Base-by-base conservation (phyloP, 768 basidiomycete genomes). In the Agrocybe pediades region DNA sequence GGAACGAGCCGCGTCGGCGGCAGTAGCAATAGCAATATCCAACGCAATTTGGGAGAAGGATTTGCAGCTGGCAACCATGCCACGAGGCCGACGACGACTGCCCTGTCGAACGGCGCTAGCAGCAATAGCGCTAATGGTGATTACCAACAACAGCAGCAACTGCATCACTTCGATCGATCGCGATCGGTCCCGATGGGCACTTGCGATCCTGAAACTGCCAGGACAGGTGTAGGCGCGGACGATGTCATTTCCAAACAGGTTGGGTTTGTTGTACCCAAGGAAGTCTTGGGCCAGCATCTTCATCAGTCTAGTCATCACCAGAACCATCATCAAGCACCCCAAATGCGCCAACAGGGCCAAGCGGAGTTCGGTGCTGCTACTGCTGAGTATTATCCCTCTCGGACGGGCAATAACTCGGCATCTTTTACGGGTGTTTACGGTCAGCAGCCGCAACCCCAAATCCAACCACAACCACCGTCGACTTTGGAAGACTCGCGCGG, bases 121-220 rank as follows among this genome's bases (percentile, higher is more conserved):
- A 46, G 36, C 40, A 41, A n/a, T n/a, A n/a, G n/a, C n/a, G n/a
- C n/a, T 39, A 39, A n/a, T 24, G 11, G 1, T 40, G 30, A 21
- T 29, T 24, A 27, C 25, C 11, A 17, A 30, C 50, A 25, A 46
- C 24, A 20, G 6, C 16, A 17, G 13, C 5, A 16, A 26, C 0
- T 30, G 26, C 26, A 5, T 17, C 26, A 15, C 9, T 36, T 6
- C 25, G 47, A 50, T 36, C 51, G 52, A 53, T 46, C 42, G 42
- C 56, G 47, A 36, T 50, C 51, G 47, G 52, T 40, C 40, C 25
- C 47, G 26, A 36, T 24, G 47, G 33, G 41, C 21, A 21, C 29
- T 43, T 49, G 29, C 15, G 33, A 36, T 36, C 33, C 33, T 36
- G 33, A 36, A 36, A 5, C 33, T 11, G n/a, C 13, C 33, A n/a